phyloP scores from a whole-genome alignment of 2,329 filamentous ascomycete genomes.

The Fragosphaeria purpurea region DNA sequence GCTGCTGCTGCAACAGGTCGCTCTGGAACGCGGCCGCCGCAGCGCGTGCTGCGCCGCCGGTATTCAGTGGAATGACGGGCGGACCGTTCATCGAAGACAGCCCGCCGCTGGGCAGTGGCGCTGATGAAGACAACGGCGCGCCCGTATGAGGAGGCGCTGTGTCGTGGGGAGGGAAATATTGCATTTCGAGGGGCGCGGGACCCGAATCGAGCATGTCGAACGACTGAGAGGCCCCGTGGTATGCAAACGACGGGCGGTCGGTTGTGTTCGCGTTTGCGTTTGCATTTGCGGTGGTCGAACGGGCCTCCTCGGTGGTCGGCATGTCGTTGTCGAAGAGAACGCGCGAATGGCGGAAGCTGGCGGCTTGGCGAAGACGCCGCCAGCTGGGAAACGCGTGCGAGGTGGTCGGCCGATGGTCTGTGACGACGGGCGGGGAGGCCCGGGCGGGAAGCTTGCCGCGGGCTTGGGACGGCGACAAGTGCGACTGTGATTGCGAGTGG shows the following conservation, averaged over 20 bases:
- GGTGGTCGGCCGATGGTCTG: conserved; percentile 29
- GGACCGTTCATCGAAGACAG: conserved; percentile 19
- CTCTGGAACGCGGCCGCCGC: conserved; percentile 46
- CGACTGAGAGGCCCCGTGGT: background rate
- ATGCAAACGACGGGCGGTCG: background rate
- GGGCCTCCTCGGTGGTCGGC: conserved; percentile 5
- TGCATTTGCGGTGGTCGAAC: background rate
- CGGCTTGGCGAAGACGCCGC: conserved; percentile 41
- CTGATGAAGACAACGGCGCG: conserved; percentile 3
- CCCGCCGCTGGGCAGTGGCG: conserved; percentile 6
- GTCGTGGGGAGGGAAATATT: conserved; percentile 14
- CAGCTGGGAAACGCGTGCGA: conserved; percentile 37
- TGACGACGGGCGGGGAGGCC: conserved; percentile 7
- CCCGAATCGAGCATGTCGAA: conserved; percentile 21
- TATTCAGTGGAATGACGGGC: conserved; percentile 48
- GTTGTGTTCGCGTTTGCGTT: too few species aligned
- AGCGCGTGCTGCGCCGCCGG: conserved; percentile 51
- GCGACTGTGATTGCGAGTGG: conserved; percentile 17
- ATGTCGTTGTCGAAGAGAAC: conserved; percentile 30
- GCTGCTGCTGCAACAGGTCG: conserved; percentile 18
- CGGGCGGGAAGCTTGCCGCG: background rate
- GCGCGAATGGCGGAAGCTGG: conserved; percentile 38
- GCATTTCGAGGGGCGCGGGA: conserved; percentile 25
- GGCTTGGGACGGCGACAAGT: background rate
- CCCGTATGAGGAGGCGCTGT: background rate